These are phyloP conservation scores for Ilyonectria sp. DNA, from an alignment of 2,329 filamentous ascomycete species.

Conservation along the genomic window DNA sequence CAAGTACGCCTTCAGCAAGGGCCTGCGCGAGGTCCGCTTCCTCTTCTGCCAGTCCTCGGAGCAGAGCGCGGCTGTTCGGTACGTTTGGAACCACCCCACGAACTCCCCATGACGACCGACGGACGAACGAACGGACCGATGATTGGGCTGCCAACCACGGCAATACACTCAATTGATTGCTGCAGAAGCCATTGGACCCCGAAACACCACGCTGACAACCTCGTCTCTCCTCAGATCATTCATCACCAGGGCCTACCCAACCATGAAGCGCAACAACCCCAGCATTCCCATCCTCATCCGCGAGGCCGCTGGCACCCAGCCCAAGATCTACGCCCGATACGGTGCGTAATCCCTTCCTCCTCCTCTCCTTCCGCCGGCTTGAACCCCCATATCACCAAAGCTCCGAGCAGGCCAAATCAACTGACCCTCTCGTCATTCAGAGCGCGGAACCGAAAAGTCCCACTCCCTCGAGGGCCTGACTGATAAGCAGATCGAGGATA, in stretches of 20 bases:
- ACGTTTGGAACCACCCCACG: slow-evolving; percentile 51
- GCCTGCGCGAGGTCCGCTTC: slow-evolving; percentile 96
- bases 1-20: slow-evolving; percentile 92
- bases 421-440: slow-evolving; percentile 49
- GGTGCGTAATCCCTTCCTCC: slow-evolving; percentile 66
- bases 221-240: slow-evolving; percentile 77
- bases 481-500: slow-evolving; percentile 74
- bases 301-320: slow-evolving; percentile 87
- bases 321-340: slow-evolving; percentile 93
- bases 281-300: slow-evolving; percentile 93
- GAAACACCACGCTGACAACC: slow-evolving; percentile 32
- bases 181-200: not conserved
- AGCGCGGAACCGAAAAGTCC: slow-evolving; percentile 71
- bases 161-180: not conserved
- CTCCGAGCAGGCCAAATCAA: slow-evolving; percentile 19
- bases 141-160: not conserved
- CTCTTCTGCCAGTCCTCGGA: slow-evolving; percentile 96
- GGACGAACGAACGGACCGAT: not conserved
- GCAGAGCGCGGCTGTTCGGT: slow-evolving; percentile 91
- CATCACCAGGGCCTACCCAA: slow-evolving; percentile 91
- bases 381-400: too few species aligned
- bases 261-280: slow-evolving; percentile 99
- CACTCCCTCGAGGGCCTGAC: slow-evolving; percentile 71
- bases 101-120: slow-evolving; percentile 1
- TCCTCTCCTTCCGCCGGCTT: not conserved